phyloP scores from a whole-genome alignment of 2,329 filamentous ascomycete species.

The Corinectria fuckeliana region DNA sequence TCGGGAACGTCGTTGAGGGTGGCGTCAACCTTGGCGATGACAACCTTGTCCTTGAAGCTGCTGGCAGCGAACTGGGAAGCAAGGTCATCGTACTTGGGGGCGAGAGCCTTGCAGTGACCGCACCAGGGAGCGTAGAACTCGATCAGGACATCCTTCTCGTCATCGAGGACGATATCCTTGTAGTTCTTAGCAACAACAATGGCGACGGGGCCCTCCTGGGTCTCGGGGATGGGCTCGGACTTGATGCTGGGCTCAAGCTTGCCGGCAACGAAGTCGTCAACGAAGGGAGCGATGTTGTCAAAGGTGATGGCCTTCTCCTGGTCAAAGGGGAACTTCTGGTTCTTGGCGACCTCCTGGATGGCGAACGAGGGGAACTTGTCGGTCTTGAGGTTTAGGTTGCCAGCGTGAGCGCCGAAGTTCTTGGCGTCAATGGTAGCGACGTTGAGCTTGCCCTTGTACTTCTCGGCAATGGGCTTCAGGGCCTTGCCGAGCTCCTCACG shows the following conservation, averaged over 20 bases:
- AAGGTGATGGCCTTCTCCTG: conserved; percentile 79
- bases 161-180: conserved; percentile 87
- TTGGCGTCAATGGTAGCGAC: conserved; percentile 97
- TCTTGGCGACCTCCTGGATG: conserved; percentile 94
- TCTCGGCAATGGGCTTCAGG: conserved; percentile 86
- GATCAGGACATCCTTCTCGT: conserved; percentile 94
- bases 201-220: conserved; percentile 85
- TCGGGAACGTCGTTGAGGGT: conserved; percentile 96
- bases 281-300: conserved; percentile 77
- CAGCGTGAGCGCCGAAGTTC: conserved; percentile 90
- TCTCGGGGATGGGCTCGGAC: conserved; percentile 95
- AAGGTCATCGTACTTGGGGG: conserved; percentile 95
- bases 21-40: conserved; percentile 97
- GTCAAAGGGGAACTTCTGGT: conserved; percentile 96
- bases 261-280: conserved; percentile 83
- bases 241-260: conserved; percentile 97
- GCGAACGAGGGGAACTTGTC: conserved; percentile 97
- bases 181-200: conserved; percentile 94
- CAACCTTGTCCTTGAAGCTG: conserved; percentile 81
- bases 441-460: conserved; percentile 94
- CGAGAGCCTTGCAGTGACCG: conserved; percentile 98
- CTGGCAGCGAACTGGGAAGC: conserved; percentile 77
- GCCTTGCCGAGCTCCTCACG: conserved; percentile 77
- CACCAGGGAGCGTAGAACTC: conserved; percentile 99
- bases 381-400: conserved; percentile 95